Conservation (phyloP, 495 filamentous ascomycete genomes). For the Aspergillus sclerotioniger region DNA sequence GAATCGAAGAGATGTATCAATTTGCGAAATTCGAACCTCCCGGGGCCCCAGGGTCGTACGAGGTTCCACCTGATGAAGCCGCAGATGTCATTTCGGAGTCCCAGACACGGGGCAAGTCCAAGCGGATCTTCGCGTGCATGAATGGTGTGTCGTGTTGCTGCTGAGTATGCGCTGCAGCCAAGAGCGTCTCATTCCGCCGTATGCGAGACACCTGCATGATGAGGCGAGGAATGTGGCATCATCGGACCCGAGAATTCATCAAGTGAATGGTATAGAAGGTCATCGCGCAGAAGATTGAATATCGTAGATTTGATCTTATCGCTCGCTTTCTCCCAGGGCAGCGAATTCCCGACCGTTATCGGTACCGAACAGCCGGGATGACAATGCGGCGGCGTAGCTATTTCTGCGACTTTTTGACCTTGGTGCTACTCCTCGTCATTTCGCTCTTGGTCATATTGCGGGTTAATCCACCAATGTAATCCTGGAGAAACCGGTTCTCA, state of each 20-base stretch:
- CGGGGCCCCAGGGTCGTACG: background rate
- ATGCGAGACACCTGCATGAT: background rate
- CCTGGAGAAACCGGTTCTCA: slow-evolving; percentile 92
- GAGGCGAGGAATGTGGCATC: background rate
- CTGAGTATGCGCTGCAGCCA: background rate
- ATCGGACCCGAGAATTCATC: background rate
- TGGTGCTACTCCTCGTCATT: slow-evolving; percentile 41
- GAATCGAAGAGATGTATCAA: background rate
- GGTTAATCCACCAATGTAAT: slow-evolving; percentile 63
- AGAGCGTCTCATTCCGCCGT: background rate
- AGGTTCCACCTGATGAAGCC: background rate
- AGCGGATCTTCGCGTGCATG: background rate
- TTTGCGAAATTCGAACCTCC: background rate
- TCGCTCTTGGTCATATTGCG: slow-evolving; percentile 53
- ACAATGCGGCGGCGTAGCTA: slow-evolving; percentile 19
- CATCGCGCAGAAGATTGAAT: slow-evolving; percentile 1
- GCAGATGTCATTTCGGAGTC: background rate
- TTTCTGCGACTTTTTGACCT: slow-evolving; percentile 47
- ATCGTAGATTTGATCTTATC: slow-evolving; percentile 6
- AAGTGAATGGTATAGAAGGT: background rate
- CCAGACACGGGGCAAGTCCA: no score
- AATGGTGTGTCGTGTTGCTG: background rate
- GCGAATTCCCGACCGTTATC: slow-evolving; percentile 12
- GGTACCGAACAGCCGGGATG: slow-evolving; percentile 2
- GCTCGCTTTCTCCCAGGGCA: slow-evolving; percentile 12